These are phyloP conservation scores for Abrus pulchellus DNA, from an alignment of 306 rosid species.

Conservation along the genomic window DNA sequence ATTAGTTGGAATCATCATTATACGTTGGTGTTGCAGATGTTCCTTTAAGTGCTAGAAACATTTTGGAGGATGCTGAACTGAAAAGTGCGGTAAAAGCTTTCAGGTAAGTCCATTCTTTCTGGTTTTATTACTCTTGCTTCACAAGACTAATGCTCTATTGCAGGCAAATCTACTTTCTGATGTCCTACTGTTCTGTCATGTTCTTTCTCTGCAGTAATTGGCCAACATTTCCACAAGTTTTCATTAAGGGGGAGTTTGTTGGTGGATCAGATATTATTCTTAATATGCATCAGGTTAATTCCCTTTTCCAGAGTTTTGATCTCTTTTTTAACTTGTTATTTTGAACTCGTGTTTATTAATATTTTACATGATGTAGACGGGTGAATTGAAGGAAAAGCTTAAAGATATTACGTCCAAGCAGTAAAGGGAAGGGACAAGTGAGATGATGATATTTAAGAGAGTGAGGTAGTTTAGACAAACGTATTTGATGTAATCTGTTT, in stretches of 20 bases:
- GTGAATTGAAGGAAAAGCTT: conserved; percentile 62
- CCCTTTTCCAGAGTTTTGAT: not conserved
- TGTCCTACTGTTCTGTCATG: conserved; percentile 7
- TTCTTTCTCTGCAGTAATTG: conserved; percentile 63
- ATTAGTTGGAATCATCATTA: not conserved
- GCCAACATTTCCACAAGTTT: conserved; percentile 95
- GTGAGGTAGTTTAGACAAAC: conserved; percentile 41
- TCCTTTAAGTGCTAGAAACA: conserved; percentile 86
- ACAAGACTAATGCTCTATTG: not conserved
- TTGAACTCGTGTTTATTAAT: conserved; percentile 14
- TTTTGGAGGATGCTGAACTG: conserved; percentile 84
- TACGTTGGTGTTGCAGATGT: conserved; percentile 67
- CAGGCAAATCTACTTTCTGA: not conserved
- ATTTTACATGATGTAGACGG: conserved; percentile 59
- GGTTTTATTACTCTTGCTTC: conserved; percentile 29
- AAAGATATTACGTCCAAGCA: conserved; percentile 51
- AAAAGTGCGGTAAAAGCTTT: conserved; percentile 87
- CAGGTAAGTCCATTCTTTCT: conserved; percentile 62
- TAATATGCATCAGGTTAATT: conserved; percentile 81
- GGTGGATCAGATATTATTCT: conserved; percentile 95
- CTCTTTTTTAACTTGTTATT: conserved; percentile 22
- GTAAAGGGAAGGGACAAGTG: conserved; percentile 33
- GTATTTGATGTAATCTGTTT: conserved; percentile 37
- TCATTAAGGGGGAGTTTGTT: conserved; percentile 91
- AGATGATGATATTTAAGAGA: conserved; percentile 34